phyloP scores from a whole-genome alignment of 2,329 filamentous ascomycete species.

The Xylariaceae sp. region DNA sequence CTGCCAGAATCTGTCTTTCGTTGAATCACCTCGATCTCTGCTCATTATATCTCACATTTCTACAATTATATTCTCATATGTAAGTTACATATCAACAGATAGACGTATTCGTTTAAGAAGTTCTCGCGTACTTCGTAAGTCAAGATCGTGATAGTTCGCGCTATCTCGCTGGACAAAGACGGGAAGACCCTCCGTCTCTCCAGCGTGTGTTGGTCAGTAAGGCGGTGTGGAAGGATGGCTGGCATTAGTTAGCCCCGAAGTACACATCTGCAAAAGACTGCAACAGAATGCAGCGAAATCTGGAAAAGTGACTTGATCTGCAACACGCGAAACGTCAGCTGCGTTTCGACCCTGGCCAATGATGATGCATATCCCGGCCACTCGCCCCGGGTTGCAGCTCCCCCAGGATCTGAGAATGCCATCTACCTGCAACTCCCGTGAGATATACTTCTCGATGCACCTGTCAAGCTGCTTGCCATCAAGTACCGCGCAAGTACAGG shows the following conservation, averaged over 20 bases:
- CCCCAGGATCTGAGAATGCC: background rate
- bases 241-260: constrained; percentile 14
- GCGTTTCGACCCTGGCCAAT: constrained; percentile 4
- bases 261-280: constrained; percentile 3
- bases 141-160: background rate
- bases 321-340: constrained; percentile 1
- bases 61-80: too few relatives aligned
- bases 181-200: constrained; percentile 21
- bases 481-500: background rate
- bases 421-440: too few relatives aligned
- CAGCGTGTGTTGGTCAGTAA: constrained; percentile 14
- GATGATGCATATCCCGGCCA: background rate
- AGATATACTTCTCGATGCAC: too few relatives aligned
- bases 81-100: too few relatives aligned
- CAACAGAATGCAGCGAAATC: background rate
- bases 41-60: too few relatives aligned
- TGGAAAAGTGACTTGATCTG: constrained; percentile 3
- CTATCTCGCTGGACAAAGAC: constrained; percentile 7
- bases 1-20: too few relatives aligned
- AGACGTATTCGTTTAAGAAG: background rate
- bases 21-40: too few relatives aligned
- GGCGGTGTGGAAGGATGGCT: constrained; percentile 23
- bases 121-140: background rate
- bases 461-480: too few relatives aligned
- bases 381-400: constrained; percentile 17